phyloP scores from a whole-genome alignment of 2,329 filamentous ascomycete genomes.

The Cercospora zeae-maydis region DNA sequence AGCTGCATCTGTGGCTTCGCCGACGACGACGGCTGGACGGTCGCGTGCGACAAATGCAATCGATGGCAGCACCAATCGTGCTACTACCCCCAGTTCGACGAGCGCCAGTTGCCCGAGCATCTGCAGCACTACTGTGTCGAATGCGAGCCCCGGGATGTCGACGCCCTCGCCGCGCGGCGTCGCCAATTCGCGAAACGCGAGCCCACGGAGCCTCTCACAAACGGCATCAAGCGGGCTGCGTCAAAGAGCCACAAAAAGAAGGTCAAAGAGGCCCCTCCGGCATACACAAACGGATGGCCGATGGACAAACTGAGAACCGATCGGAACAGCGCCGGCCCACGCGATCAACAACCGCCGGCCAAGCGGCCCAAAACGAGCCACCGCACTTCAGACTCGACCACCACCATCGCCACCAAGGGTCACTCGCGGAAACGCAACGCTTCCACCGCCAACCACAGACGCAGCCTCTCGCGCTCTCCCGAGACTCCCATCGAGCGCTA shows the following conservation, averaged over 20 bases:
- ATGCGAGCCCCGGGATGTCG: constrained; percentile 74
- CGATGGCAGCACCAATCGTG: constrained; percentile 98
- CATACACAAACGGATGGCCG: constrained; percentile 64
- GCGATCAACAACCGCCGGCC: constrained; percentile 56
- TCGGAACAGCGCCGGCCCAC: constrained; percentile 49
- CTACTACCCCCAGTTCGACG: constrained; percentile 77
- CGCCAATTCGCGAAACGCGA: constrained; percentile 32
- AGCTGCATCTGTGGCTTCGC: constrained; percentile 94
- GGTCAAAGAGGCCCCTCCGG: constrained; percentile 58
- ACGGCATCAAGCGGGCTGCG: constrained; percentile 61
- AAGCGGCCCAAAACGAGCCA: constrained; percentile 84
- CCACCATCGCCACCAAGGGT: constrained; percentile 52
- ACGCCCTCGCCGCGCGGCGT: constrained; percentile 67
- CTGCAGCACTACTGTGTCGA: constrained; percentile 79
- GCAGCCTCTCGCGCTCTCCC: constrained; percentile 74
- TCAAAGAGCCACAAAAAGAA: constrained; percentile 89
- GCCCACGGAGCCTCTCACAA: constrained; percentile 59
- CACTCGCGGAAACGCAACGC: constrained; percentile 60
- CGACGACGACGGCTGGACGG: constrained; percentile 96
- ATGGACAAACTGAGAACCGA: constrained; percentile 58
- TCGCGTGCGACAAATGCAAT: constrained; percentile 92
- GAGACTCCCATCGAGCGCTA: constrained; percentile 33
- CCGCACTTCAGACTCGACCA: constrained; percentile 71
- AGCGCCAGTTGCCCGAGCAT: constrained; percentile 54
- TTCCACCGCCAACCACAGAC: constrained; percentile 57